These are phyloP conservation scores for Chaetomiaceae sp. DNA, from an alignment of 2,329 filamentous ascomycete species.

Conservation along the genomic window DNA sequence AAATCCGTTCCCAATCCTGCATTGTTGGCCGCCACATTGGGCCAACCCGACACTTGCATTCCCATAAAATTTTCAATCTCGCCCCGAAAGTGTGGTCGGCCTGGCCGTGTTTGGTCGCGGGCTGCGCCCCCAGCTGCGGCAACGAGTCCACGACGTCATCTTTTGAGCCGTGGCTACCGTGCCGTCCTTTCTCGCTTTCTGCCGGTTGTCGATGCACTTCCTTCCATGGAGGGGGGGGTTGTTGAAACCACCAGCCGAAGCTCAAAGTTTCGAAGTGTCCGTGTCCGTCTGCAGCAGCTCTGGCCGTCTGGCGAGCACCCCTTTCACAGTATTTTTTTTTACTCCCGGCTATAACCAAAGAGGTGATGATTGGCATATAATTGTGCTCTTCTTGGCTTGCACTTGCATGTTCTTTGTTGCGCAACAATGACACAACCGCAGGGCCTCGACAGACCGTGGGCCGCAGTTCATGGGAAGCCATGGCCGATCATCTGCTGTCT, in stretches of 20 bases:
- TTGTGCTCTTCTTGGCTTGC: not conserved
- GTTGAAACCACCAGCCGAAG: not conserved
- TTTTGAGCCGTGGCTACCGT: not conserved
- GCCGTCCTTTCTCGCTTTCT: no score
- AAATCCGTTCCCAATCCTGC: no score
- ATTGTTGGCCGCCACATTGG: not conserved
- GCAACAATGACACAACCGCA: no score
- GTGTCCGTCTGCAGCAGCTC: not conserved
- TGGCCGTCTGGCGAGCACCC: not conserved
- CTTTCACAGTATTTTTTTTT: not conserved
- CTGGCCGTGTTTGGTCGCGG: not conserved
- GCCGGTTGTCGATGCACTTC: no score
- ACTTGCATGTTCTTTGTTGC: no score
- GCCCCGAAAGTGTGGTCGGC: not conserved
- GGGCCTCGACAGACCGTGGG: no score
- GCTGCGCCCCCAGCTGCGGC: not conserved
- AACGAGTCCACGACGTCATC: not conserved
- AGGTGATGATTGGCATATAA: no score
- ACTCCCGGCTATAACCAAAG: not conserved
- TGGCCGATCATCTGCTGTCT: no score
- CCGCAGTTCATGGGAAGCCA: no score
- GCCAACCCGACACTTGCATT: no score
- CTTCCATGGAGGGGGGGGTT: not conserved
- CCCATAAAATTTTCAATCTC: no score
- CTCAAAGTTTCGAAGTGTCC: not conserved